phyloP scores from a whole-genome alignment of 371 early-diverging fungal genomes.

The Mortierella sp. region DNA sequence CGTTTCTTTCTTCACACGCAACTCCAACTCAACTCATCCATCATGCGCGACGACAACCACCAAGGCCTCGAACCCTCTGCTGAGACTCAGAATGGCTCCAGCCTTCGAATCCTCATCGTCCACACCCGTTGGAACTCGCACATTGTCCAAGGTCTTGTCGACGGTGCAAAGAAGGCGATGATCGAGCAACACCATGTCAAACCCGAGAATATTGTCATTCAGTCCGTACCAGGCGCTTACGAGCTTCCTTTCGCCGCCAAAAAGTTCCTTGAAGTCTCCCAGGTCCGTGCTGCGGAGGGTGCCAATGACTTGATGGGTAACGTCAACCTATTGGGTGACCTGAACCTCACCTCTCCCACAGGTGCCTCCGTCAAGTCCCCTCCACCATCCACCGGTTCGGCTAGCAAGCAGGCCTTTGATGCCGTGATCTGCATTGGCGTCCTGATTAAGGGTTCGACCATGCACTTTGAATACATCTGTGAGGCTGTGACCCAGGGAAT shows the following conservation, averaged over 20 bases:
- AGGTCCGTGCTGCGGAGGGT: constrained; percentile 64
- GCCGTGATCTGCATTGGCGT: constrained; percentile 95
- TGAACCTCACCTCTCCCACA: constrained; percentile 38
- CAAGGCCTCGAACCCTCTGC: constrained; percentile 77
- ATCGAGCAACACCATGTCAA: constrained; percentile 71
- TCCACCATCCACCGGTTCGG: constrained; percentile 8
- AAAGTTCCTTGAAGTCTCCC: constrained; percentile 74
- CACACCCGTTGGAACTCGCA: constrained; percentile 94
- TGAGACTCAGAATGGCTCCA: constrained; percentile 70
- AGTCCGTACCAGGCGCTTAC: constrained; percentile 91
- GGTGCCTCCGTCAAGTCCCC: constrained; percentile 17
- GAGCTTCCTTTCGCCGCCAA: constrained; percentile 95
- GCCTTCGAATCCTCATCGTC: constrained; percentile 84
- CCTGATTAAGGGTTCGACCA: constrained; percentile 96
- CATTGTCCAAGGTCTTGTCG: constrained; percentile 84
- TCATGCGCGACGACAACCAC: constrained; percentile 61
- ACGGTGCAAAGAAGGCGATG: constrained; percentile 78
- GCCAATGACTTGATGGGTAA: constrained; percentile 67
- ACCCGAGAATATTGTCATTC: constrained; percentile 76
- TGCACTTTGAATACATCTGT: constrained; percentile 98
- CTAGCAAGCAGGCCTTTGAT: constrained; percentile 72
- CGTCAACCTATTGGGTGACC: constrained; percentile 53
- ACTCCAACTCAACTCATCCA: constrained; percentile 1
- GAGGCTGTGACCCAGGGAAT: constrained; percentile 91
- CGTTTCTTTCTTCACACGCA: too few species aligned